A percentile compares a stretch with the other conserved stretches of the same genome.
These are phyloP conservation scores for Vigna radiata DNA, from an alignment of 306 rosid species.

Conservation along the genomic window DNA sequence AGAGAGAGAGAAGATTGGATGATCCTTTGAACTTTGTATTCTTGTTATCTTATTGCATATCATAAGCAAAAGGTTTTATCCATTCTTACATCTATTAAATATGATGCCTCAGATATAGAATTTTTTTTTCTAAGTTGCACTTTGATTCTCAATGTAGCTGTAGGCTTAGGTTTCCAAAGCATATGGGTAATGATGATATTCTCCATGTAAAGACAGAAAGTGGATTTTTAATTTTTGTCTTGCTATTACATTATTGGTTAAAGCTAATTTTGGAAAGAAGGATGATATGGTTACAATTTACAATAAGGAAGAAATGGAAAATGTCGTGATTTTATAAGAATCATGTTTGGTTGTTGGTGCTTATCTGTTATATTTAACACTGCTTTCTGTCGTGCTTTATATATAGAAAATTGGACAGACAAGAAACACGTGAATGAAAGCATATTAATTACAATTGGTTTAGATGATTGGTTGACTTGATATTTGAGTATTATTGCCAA, in stretches of 20 bases:
- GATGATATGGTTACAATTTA: not conserved
- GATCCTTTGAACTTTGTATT: not conserved
- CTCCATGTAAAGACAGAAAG: not conserved
- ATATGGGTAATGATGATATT: conserved; percentile 1
- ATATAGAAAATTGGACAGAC: conserved; percentile 18
- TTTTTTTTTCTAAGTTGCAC: not conserved
- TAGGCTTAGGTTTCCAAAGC: conserved; percentile 15
- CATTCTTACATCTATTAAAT: conserved; percentile 8
- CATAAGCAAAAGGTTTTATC: conserved; percentile 20
- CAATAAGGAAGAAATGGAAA: conserved; percentile 7
- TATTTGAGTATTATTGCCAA: not conserved
- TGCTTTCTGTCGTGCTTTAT: not conserved
- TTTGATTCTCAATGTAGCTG: conserved; percentile 16
- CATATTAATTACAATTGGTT: not conserved
- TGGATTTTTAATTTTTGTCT: not conserved
- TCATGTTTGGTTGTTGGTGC: conserved; percentile 29
- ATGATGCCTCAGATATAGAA: conserved; percentile 21
- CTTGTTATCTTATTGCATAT: conserved; percentile 7
- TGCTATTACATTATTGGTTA: conserved; percentile 1
- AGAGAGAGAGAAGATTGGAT: not conserved
- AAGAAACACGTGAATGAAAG: conserved; percentile 9
- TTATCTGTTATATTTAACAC: not conserved
- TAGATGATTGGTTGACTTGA: conserved; percentile 27
- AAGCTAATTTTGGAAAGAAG: conserved; percentile 23
- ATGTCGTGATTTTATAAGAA: conserved; percentile 5